Percentiles rank a stretch among this genome's conserved stretches.
Conservation (phyloP, 192 early-diverging fungal genomes). For the Coemansia sp. region DNA sequence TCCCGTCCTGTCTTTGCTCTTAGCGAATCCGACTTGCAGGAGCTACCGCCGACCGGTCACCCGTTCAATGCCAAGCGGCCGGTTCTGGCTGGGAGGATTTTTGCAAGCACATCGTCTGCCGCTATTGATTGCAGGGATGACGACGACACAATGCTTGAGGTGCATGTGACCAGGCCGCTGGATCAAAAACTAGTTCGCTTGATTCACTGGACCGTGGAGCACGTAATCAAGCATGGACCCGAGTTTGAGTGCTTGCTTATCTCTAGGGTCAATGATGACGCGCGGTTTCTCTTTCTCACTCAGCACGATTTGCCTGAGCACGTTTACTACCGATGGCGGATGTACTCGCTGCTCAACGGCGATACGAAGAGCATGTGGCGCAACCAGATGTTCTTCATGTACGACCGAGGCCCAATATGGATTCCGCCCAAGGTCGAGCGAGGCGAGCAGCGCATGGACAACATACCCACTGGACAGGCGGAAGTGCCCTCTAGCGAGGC, state of each 20-base stretch:
- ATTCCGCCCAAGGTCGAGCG: slow-evolving; percentile 70
- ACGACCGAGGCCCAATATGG: slow-evolving; percentile 78
- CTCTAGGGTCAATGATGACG: slow-evolving; percentile 63
- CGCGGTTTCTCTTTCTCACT: slow-evolving; percentile 71
- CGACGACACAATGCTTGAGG: slow-evolving; percentile 52
- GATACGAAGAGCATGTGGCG: slow-evolving; percentile 74
- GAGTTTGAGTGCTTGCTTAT: slow-evolving; percentile 72
- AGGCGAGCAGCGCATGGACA: background rate
- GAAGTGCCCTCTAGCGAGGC: slow-evolving; percentile 46
- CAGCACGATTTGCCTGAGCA: slow-evolving; percentile 75
- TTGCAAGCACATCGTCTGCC: background rate
- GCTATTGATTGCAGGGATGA: background rate
- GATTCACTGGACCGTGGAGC: slow-evolving; percentile 86
- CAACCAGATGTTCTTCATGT: slow-evolving; percentile 82
- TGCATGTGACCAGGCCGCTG: slow-evolving; percentile 62
- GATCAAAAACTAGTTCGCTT: slow-evolving; percentile 55
- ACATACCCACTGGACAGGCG: background rate
- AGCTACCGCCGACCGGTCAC: slow-evolving; percentile 17
- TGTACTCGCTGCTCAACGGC: slow-evolving; percentile 84
- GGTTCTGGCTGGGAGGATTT: background rate
- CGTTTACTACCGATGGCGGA: slow-evolving; percentile 87
- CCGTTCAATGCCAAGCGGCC: slow-evolving; percentile 36
- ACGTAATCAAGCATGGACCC: slow-evolving; percentile 71
- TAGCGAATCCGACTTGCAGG: background rate
- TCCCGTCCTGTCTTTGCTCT: slow-evolving; percentile 62